Base-by-base conservation (phyloP, 75 land plant genomes). In the Sequoiadendron giganteum region DNA sequence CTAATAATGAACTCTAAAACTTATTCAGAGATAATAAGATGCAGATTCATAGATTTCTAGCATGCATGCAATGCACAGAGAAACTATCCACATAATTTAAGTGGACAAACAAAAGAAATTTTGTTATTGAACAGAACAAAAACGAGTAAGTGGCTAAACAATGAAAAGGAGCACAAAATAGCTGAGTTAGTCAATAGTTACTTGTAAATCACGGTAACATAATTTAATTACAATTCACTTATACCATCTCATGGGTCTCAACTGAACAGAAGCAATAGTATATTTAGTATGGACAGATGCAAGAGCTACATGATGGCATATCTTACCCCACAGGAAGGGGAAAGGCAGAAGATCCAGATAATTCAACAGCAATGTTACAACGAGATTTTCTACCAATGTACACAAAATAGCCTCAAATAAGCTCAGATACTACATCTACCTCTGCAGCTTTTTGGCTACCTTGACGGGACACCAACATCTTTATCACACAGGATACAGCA, bases 21-120 rank as follows among this genome's bases (percentile, higher is more conserved):
- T 18, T 25, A 52, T 78, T 78, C 18, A 19, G 32, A 81, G 83
- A 81, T 81, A 81, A 81, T 81, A 81, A 39, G n/a, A 43, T 81
- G 83, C 83, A 81, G 25, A 32, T 25, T 21, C 11, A 43, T 18
- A 43, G 40, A 77, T 10, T 38, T 39, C 16, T 77, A 38, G 39
- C 39, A 78, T 18, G 16, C 39, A 78, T 38, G 0, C 16, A 77
- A 77, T 77, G 11, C 43, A 78, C 42, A 39, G 8, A 39, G 7
- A 78, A 40, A 38, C 79, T 34, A 34, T 15, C 79, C 11, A 14
- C 79, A 77, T 13, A 77, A 77, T 34, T 34, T 32, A 77, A 34
- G 1, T 36, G 3, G 19, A 38, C 32, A 32, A 76, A 38, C 36
- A 77, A 77, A 75, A 32, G 19, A 18, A 38, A 19, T 1, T 21